Evolutionary conservation across 805 yeast genomes (phyloP).

Genomic region (Spathaspora boniae): DNA sequence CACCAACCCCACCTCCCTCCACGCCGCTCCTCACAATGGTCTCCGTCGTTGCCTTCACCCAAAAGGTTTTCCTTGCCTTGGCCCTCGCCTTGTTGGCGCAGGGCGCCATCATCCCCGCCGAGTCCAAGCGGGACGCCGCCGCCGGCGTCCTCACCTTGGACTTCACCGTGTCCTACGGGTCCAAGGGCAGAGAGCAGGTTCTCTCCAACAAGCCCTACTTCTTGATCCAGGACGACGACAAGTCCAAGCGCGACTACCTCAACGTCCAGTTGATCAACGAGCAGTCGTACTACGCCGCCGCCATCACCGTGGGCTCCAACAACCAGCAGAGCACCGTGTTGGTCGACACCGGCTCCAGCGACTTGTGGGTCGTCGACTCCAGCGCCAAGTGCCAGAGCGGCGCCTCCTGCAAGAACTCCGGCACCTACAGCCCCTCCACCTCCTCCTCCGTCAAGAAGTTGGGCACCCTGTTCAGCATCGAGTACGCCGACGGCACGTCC

Average conservation of each 20-base stretch:
- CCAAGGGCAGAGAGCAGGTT: not conserved
- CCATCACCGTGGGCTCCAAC: slow-evolving; percentile 26
- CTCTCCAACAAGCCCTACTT: slow-evolving; percentile 6
- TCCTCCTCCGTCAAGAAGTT: slow-evolving; percentile 6
- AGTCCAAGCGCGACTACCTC: slow-evolving; percentile 4
- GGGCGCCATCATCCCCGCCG: slow-evolving; percentile 7
- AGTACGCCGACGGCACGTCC: slow-evolving; percentile 10
- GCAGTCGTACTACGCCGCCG: slow-evolving; percentile 11
- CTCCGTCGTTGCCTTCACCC: slow-evolving; percentile 4
- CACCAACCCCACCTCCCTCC: not conserved
- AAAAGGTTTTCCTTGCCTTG: slow-evolving; percentile 7
- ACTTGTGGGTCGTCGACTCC: slow-evolving; percentile 34
- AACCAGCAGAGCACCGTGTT: slow-evolving; percentile 24
- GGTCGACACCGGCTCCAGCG: slow-evolving; percentile 42
- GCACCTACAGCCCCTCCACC: slow-evolving; percentile 4
- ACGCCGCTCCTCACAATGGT: slow-evolving; percentile 4
- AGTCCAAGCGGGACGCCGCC: slow-evolving; percentile 3
- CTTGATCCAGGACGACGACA: not conserved
- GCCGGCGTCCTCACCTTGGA: slow-evolving; percentile 9
- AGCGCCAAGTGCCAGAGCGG: slow-evolving; percentile 5
- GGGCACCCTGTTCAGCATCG: slow-evolving; percentile 9
- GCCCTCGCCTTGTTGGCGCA: slow-evolving; percentile 10
- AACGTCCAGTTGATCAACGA: slow-evolving; percentile 5
- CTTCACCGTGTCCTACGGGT: slow-evolving; percentile 7
- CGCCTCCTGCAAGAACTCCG: not conserved